Conservation (phyloP, 768 basidiomycete species). For the Kwoniella heveanensis region DNA sequence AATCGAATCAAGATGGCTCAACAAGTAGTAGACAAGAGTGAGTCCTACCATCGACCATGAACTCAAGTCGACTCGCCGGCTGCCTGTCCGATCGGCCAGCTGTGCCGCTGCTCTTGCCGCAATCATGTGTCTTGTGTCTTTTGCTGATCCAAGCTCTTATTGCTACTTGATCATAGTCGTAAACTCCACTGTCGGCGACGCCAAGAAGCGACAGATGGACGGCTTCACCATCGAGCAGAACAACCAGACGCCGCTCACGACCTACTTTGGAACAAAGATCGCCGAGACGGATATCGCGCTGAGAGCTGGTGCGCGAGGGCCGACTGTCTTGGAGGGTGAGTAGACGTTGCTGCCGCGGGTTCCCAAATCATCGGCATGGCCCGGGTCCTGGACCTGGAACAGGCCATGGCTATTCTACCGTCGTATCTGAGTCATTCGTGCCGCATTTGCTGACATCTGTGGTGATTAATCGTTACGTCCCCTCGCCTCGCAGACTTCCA, state of each 20-base stretch:
- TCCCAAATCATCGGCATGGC: too few relatives aligned
- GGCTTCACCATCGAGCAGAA: slow-evolving; percentile 36
- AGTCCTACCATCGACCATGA: too few relatives aligned
- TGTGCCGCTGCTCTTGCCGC: neutral
- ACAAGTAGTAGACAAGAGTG: slow-evolving; percentile 23
- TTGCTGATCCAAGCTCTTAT: too few relatives aligned
- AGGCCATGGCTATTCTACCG: neutral
- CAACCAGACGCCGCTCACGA: slow-evolving; percentile 40
- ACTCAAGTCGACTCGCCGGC: too few relatives aligned
- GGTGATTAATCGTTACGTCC: too few relatives aligned
- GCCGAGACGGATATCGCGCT: slow-evolving; percentile 54
- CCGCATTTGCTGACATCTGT: neutral
- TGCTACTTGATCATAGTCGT: too few relatives aligned
- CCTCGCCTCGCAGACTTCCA: slow-evolving; percentile 63
- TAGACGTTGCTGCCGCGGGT: too few relatives aligned
- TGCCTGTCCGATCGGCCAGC: too few relatives aligned
- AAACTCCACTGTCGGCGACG: slow-evolving; percentile 50
- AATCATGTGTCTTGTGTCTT: neutral
- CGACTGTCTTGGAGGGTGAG: slow-evolving; percentile 64
- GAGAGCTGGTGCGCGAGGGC: slow-evolving; percentile 61
- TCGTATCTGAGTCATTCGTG: slow-evolving; percentile 4
- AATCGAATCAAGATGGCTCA: slow-evolving; percentile 14
- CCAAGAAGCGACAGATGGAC: slow-evolving; percentile 53
- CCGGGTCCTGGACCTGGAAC: too few relatives aligned
- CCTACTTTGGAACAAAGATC: slow-evolving; percentile 55